Evolutionary conservation across 23 red algal genomes (phyloP), one percentile per base, ranked within the genome.

Genomic region (Gracilariopsis chorda): DNA sequence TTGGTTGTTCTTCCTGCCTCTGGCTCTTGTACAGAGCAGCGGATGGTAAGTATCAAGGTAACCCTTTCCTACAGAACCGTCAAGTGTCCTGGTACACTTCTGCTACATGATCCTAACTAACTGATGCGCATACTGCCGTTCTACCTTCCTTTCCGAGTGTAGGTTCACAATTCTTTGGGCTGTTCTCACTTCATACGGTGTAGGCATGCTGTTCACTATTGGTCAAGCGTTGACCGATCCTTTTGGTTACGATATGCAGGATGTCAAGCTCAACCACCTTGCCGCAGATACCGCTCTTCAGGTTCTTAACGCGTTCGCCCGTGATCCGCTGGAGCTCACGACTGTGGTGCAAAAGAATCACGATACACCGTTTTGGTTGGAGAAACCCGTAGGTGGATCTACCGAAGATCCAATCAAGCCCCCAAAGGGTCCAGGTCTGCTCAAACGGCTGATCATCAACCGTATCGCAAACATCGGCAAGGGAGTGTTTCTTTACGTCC

Each of bases 41-140:
- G 86, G 86, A 32, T 90, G 68, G 84, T 85, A 85, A 85, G 80
- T 24, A 19, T 68, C n/a, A n/a, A n/a, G n/a, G n/a, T n/a, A n/a
- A n/a, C n/a, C n/a, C n/a, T n/a, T n/a, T n/a, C n/a, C n/a, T n/a
- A n/a, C n/a, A n/a, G n/a, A n/a, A n/a, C n/a, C n/a, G n/a, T n/a
- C n/a, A n/a, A n/a, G n/a, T n/a, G n/a, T n/a, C n/a, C n/a, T n/a
- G n/a, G n/a, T n/a, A n/a, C n/a, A n/a, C n/a, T n/a, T n/a, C n/a
- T n/a, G n/a, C n/a, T n/a, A n/a, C n/a, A n/a, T n/a, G n/a, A n/a
- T n/a, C n/a, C n/a, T n/a, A n/a, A n/a, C n/a, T n/a, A n/a, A n/a
- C n/a, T n/a, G n/a, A n/a, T n/a, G n/a, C n/a, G n/a, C n/a, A n/a
- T n/a, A n/a, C n/a, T n/a, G n/a, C n/a, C n/a, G n/a, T n/a, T n/a